Evolutionary conservation across 2,329 filamentous ascomycete genomes (phyloP).

Genomic region (Tolypocladium endophyticum): DNA sequence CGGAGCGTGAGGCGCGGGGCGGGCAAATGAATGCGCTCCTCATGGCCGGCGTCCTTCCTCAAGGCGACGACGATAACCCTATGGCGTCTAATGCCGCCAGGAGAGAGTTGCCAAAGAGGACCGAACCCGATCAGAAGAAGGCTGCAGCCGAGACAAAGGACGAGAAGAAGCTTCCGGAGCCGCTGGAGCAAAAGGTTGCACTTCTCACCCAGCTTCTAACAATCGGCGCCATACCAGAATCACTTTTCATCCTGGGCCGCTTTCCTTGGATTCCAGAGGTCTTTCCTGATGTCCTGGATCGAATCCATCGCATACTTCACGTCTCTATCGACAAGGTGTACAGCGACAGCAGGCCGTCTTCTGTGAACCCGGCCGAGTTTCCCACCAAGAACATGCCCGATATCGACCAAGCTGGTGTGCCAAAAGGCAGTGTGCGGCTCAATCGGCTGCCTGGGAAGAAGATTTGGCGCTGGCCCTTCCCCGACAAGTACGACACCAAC

Average conservation of each 20-base stretch:
- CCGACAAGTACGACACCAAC: constrained; percentile 65
- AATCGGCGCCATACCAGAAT: constrained; percentile 86
- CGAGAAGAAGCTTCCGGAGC: constrained; percentile 52
- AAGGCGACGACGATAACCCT: constrained; percentile 58
- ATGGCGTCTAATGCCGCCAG: constrained; percentile 25
- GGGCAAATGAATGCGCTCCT: constrained; percentile 73
- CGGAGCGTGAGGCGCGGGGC: constrained; percentile 61
- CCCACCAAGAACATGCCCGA: constrained; percentile 35
- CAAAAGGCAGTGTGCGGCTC: constrained; percentile 59
- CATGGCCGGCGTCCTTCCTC: constrained; percentile 70
- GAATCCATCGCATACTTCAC: constrained; percentile 74
- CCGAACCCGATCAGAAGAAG: constrained; percentile 41
- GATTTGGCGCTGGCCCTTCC: constrained; percentile 70
- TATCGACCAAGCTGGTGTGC: constrained; percentile 53
- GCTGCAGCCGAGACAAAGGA: constrained; percentile 29
- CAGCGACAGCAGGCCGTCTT: constrained; percentile 30
- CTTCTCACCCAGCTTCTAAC: constrained; percentile 77
- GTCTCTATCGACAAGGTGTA: constrained; percentile 71
- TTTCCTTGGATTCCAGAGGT: constrained; percentile 88
- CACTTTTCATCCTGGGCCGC: constrained; percentile 81
- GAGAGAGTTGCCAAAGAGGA: constrained; percentile 42
- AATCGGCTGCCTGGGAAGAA: constrained; percentile 51
- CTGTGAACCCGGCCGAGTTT: constrained; percentile 18
- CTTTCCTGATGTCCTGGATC: constrained; percentile 70
- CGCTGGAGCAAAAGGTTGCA: constrained; percentile 77